A percentile compares a stretch with the other conserved stretches of the same genome.
Conservation (phyloP, 768 basidiomycete genomes). For the Leucocoprinus leucothites region DNA sequence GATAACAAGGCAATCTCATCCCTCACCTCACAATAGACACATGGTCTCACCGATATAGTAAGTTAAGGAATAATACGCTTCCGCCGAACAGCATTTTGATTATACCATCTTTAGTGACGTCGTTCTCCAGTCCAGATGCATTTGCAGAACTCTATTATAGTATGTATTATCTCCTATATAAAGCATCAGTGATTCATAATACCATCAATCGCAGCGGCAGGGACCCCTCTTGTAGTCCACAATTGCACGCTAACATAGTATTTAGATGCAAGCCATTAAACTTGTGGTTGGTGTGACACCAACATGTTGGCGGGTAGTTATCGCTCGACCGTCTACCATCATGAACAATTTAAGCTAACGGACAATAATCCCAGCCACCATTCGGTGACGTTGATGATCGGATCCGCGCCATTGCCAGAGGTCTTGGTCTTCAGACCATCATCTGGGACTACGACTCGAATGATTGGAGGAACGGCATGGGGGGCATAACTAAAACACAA, state of each 20-base stretch:
- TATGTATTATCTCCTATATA: constrained; percentile 22
- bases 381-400: constrained; percentile 74
- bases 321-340: no score
- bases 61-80: no score
- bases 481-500: constrained; percentile 37
- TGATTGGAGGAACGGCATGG: constrained; percentile 67
- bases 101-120: constrained; percentile 56
- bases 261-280: constrained; percentile 51
- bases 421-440: constrained; percentile 66
- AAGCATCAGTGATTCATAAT: neutral
- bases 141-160: constrained; percentile 82
- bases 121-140: constrained; percentile 57
- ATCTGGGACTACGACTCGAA: constrained; percentile 71
- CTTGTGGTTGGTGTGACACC: constrained; percentile 54
- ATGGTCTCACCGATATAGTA: constrained; percentile 57
- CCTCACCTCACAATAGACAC: constrained; percentile 30
- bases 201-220: neutral
- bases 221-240: neutral
- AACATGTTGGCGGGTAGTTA: constrained; percentile 55
- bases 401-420: constrained; percentile 65
- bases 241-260: neutral
- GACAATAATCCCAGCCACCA: constrained; percentile 40
- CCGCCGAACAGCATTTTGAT: no score
- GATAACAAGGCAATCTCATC: constrained; percentile 5
- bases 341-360: neutral